These are phyloP conservation scores for Apiotrichum montevideense DNA, from an alignment of 1,284 basidiomycete genomes.

Conservation along the genomic window DNA sequence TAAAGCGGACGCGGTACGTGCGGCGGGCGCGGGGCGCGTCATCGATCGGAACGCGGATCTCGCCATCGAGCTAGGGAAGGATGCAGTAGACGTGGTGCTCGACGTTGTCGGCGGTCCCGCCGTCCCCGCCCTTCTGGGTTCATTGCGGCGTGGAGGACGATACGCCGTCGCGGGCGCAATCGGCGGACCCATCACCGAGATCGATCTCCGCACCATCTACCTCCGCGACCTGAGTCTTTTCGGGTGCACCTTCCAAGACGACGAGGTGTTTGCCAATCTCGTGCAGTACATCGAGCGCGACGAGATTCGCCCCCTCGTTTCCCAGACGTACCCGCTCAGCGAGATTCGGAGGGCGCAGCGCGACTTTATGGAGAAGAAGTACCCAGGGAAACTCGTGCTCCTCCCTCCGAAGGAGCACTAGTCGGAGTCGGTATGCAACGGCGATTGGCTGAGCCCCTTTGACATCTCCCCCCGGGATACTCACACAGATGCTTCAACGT, in stretches of 20 bases:
- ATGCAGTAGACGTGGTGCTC: not conserved
- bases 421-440: too few relatives aligned
- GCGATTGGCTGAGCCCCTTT: too few relatives aligned
- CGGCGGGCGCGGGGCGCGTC: not conserved
- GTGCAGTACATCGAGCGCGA: slow-evolving; percentile 1
- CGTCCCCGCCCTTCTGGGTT: not conserved
- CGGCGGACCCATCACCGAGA: not conserved
- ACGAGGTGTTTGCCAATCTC: not conserved
- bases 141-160: slow-evolving; percentile 1
- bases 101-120: not conserved
- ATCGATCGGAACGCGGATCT: not conserved
- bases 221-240: slow-evolving; percentile 3
- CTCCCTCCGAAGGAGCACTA: not conserved
- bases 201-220: slow-evolving; percentile 8
- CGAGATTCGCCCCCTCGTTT: slow-evolving; percentile 4
- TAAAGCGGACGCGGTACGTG: not conserved
- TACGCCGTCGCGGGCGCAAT: slow-evolving; percentile 5
- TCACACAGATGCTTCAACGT: too few relatives aligned
- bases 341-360: slow-evolving; percentile 1
- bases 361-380: slow-evolving; percentile 1
- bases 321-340: not conserved
- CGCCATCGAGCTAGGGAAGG: too few relatives aligned
- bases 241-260: slow-evolving; percentile 6
- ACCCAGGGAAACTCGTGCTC: slow-evolving; percentile 4
- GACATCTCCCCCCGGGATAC: too few relatives aligned